Conservation (phyloP, 2,329 filamentous ascomycete genomes). For the Cordyceps farinosa region DNA sequence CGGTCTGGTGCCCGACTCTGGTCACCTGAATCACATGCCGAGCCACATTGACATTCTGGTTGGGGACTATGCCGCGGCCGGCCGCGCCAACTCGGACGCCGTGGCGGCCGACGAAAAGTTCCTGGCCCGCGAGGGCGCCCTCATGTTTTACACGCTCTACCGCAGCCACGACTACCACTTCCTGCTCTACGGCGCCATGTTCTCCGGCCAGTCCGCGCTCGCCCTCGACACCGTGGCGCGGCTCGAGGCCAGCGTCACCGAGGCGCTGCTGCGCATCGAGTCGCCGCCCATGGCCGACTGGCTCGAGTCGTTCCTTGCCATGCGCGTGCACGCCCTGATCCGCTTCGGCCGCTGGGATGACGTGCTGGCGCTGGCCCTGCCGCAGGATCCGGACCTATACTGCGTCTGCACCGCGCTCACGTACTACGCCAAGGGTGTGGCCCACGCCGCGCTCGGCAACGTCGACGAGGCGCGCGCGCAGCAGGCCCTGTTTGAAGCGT, state of each 20-base stretch:
- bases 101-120: conserved; percentile 66
- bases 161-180: conserved; percentile 73
- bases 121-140: conserved; percentile 52
- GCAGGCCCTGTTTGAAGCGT: conserved; percentile 47
- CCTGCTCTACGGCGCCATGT: conserved; percentile 73
- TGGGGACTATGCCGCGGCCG: conserved; percentile 65
- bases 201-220: conserved; percentile 61
- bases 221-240: conserved; percentile 57
- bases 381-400: conserved; percentile 58
- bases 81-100: conserved; percentile 64
- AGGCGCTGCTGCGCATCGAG: conserved; percentile 58
- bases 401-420: conserved; percentile 65
- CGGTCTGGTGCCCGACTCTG: conserved; percentile 59
- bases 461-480: conserved; percentile 53
- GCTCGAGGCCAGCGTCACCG: conserved; percentile 61
- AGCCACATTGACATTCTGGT: conserved; percentile 71
- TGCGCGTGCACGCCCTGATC: conserved; percentile 66
- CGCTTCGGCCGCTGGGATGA: conserved; percentile 72
- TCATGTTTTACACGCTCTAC: conserved; percentile 76
- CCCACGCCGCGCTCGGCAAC: conserved; percentile 55
- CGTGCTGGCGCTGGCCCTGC: conserved; percentile 54
- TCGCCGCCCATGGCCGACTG: conserved; percentile 76
- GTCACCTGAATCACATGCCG: conserved; percentile 72
- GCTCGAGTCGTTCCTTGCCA: conserved; percentile 67
- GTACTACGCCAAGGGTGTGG: conserved; percentile 66